These are phyloP conservation scores for Aspergillus affinis DNA, from an alignment of 495 filamentous ascomycete genomes.

Conservation along the genomic window DNA sequence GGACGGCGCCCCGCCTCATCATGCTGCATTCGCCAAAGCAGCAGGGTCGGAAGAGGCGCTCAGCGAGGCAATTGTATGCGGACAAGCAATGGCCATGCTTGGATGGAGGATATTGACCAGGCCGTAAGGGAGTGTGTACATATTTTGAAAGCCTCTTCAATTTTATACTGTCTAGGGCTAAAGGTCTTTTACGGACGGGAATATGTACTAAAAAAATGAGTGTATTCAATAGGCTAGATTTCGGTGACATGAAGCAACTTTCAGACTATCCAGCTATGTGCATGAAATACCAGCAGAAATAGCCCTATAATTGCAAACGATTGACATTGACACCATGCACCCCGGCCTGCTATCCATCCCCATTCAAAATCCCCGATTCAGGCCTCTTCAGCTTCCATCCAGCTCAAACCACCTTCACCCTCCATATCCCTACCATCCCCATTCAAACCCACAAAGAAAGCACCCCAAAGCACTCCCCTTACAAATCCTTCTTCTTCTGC, in stretches of 20 bases:
- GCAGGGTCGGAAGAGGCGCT: background rate
- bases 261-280: background rate
- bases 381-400: too few relatives aligned
- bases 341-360: too few relatives aligned
- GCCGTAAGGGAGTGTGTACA: background rate
- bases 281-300: background rate
- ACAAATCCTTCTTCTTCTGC: background rate
- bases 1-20: conserved; percentile 2
- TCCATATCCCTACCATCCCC: too few relatives aligned
- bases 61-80: background rate
- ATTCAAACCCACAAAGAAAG: too few relatives aligned
- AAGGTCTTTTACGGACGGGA: too few relatives aligned
- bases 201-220: background rate
- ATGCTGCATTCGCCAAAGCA: conserved; percentile 4
- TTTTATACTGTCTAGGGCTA: too few relatives aligned
- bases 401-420: background rate
- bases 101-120: background rate
- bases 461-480: too few relatives aligned
- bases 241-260: background rate
- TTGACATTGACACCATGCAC: background rate
- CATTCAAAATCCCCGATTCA: too few relatives aligned
- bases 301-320: background rate
- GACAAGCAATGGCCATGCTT: conserved; percentile 2
- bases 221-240: background rate
- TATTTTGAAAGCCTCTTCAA: too few relatives aligned